Base-by-base conservation (phyloP, 768 basidiomycete genomes). In the Russula virescens region DNA sequence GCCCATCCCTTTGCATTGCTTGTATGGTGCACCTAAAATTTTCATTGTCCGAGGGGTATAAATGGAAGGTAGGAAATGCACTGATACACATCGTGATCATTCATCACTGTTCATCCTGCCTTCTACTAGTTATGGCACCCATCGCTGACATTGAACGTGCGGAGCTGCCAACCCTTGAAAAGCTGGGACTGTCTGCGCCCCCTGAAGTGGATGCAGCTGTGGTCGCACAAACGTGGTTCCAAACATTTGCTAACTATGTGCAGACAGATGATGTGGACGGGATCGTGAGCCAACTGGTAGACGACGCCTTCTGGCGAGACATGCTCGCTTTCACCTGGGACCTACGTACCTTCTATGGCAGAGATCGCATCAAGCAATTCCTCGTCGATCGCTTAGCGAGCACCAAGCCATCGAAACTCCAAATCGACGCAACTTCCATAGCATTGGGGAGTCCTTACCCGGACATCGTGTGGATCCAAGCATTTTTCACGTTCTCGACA, bases 311-410 rank as follows among this genome's bases (percentile, higher is more conserved):
- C 61, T 87, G 85, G 86, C 73, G 84, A 14, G 85, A 87, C 65
- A 74, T 81, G 55, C 77, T 85, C n/a, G 77, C 81, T 0, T 75
- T 87, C 58, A 86, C 85, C 19, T 86, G 83, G 83, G 78, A 83
- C 61, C 80, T 85, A 52, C 80, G 84, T 43, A 82, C 83, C 9
- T 81, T 87, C 68, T 76, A 79, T 64, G 77, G 81, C 14, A 71
- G 66, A 42, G 23, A 68, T 1, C 69, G 71, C 9, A 80, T 87
- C 45, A 69, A 60, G 4, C 68, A 70, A 26, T 80, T 85, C 69
- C 77, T 84, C 42, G n/a, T 64, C 6, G 80, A 80, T 52, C 78
- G 82, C 28, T 74, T 86, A 6, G 21, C 49, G 1, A 25, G 60
- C 10, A 65, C 72, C 25, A 46, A 71, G 35, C 57, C 70, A 38